Evolutionary conservation across 202 grass and related monocot genomes (phyloP), one percentile per base, ranked within the genome.

Genomic region (Bolboschoenoplectus hybrid): DNA sequence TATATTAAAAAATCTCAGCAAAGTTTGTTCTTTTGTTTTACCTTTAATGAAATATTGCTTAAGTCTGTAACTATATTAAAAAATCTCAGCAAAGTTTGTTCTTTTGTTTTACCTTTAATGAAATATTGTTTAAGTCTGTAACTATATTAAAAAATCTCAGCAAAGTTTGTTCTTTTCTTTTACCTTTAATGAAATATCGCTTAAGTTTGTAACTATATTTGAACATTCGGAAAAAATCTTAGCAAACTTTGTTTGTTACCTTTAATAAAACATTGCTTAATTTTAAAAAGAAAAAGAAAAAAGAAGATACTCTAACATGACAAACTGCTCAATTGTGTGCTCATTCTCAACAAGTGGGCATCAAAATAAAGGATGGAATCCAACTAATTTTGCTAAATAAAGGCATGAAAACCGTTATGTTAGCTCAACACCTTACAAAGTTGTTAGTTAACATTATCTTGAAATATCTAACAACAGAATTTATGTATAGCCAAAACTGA

Each of bases 391-490:
- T 79, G 14, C 75, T 79, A 79, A 79, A 79, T 58, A 79, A 52
- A 79, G 75, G 51, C 7, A 41, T 6, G 8, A 58, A 16, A 79
- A 58, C 70, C 13, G 51, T 39, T 40, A 40, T 58, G 52, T 60
- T 40, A 41, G 75, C 8, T 58, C 35, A 60, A 60, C 7, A 60
- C 52, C 14, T 58, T 58, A 9, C 34, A 79, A 79, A 58, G 35
- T 14, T 35, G 52, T 60, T 58, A 35, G 52, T 60, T 58, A 79
- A 43, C 12, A 4, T 41, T 79, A 67, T 51, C 58, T 66, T 66
- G 19, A 82, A 82, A 49, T 65, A 82, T 82, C 80, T 19, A 82
- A 84, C 14, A 70, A 71, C 7, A 82, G 41, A 70, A 17, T 69
- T 66, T 84, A 79, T 79, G 75, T 68, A 26, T 26, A 70, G 56